A percentile compares a stretch with the other conserved stretches of the same genome.
These are phyloP conservation scores for Naganishia antarctica DNA, from an alignment of 768 basidiomycete species.

Conservation along the genomic window DNA sequence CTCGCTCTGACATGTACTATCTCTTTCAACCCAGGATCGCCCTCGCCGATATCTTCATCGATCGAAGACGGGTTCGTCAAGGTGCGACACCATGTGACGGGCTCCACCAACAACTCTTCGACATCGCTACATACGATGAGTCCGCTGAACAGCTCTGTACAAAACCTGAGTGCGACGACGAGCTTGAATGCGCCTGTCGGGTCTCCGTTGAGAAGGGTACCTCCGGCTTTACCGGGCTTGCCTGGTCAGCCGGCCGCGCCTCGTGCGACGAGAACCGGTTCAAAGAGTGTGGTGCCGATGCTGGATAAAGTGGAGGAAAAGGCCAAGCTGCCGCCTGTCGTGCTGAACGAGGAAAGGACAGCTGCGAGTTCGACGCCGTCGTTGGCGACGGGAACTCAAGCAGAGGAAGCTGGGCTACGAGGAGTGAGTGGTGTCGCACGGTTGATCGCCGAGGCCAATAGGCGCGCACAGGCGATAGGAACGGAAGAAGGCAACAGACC, in stretches of 20 bases:
- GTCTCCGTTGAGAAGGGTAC: conserved; percentile 10
- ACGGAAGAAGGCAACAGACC: neutral
- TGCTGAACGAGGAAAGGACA: no score
- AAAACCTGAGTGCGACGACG: neutral
- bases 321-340: neutral
- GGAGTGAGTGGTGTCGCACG: conserved; percentile 6
- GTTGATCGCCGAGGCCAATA: conserved; percentile 11
- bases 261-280: neutral
- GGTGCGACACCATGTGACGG: conserved; percentile 15
- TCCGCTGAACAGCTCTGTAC: conserved; percentile 7
- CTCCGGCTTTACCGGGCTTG: conserved; percentile 1
- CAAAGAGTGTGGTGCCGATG: neutral
- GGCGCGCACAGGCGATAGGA: neutral
- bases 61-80: conserved; percentile 26
- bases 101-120: conserved; percentile 10
- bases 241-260: neutral
- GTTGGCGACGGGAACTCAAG: no score
- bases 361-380: no score
- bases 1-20: neutral
- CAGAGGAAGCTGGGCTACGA: neutral
- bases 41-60: conserved; percentile 20
- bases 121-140: conserved; percentile 16
- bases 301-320: conserved; percentile 9
- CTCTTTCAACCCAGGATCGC: neutral
- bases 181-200: neutral